phyloP scores from a whole-genome alignment of 176 grass and related monocot species.

The Carex kokanica region DNA sequence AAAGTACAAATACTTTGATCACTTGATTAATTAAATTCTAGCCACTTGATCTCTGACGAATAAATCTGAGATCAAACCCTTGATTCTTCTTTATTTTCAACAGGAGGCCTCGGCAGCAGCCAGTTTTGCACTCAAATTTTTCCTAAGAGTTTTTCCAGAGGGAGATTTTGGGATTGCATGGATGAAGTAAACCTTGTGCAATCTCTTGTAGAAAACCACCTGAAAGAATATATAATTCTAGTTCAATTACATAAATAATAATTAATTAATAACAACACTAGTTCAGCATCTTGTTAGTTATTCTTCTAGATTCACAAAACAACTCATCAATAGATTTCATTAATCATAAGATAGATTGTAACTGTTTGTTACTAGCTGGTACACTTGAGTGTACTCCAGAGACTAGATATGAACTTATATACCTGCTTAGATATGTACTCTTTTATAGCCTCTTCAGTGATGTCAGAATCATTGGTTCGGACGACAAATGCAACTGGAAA shows the following conservation, averaged over 20 bases:
- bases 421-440: constrained; percentile 90
- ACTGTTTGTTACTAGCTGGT: background rate
- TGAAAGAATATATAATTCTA: constrained; percentile 9
- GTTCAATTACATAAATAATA: background rate
- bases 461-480: constrained; percentile 43
- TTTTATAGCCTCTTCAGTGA: constrained; percentile 69
- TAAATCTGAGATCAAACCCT: too few species aligned
- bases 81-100: too few species aligned
- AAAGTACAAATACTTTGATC: too few species aligned
- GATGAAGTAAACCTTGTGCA: constrained; percentile 84
- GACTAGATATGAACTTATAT: too few species aligned
- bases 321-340: background rate
- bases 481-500: constrained; percentile 88
- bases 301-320: background rate
- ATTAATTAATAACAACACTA: background rate
- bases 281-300: background rate
- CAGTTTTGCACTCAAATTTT: constrained; percentile 65
- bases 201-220: constrained; percentile 94
- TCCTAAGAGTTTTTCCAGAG: constrained; percentile 84
- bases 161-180: constrained; percentile 78
- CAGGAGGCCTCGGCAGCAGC: background rate
- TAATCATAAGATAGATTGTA: background rate
- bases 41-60: too few species aligned
- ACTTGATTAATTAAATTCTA: too few species aligned
- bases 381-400: background rate